Base-by-base conservation (phyloP, 2,329 filamentous ascomycete genomes). In the Seiridium cupressi region DNA sequence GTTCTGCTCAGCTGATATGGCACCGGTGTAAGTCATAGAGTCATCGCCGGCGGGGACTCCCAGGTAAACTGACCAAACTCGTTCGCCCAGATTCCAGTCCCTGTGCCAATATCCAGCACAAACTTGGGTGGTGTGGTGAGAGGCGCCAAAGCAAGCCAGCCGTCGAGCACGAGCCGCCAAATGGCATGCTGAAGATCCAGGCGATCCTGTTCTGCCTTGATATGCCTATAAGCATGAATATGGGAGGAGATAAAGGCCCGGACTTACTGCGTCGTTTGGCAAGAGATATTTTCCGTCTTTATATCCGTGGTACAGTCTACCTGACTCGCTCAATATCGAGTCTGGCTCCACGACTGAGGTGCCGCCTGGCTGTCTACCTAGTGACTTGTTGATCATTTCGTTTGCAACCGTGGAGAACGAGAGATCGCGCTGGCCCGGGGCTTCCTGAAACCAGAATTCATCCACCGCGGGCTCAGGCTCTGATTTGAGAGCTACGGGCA, bases 41-140 rank as follows among this genome's bases (percentile, higher is more conserved):
- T 26, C 18, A 26, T 26, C 9, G 11, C 46, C 9, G 26, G 11
- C 8, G 8, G 2, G 8, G 46, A n/a, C 46, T 49, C 46, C 26
- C 46, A 44, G 40, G 11, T 49, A 10, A 35, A 32, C 10, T 11
- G 9, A 44, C 38, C 51, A 35, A 40, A 55, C 35, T 40, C 34
- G 6, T 11, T 13, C 1, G 51, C 34, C 38, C 38, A 42, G 5
- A 42, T 55, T 11, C 51, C 51, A 18, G 51, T 55, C 5, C 51
- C 51, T 7, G 51, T 55, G 5, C 35, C 51, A 18, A 55, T 55
- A 42, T 55, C 51, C 34, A 55, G 35, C 9, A 55, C 51, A 42
- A 26, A 44, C 31, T 35, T 40, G 5, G 51, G 51, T 13, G 34
- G 10, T 2, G 13, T 55, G 8, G 13, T 42, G 26, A 55, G 10